Percentiles rank a stretch among this genome's conserved stretches.
Conservation (phyloP, 495 filamentous ascomycete genomes). For the Rostrohypoxylon terebratum region DNA sequence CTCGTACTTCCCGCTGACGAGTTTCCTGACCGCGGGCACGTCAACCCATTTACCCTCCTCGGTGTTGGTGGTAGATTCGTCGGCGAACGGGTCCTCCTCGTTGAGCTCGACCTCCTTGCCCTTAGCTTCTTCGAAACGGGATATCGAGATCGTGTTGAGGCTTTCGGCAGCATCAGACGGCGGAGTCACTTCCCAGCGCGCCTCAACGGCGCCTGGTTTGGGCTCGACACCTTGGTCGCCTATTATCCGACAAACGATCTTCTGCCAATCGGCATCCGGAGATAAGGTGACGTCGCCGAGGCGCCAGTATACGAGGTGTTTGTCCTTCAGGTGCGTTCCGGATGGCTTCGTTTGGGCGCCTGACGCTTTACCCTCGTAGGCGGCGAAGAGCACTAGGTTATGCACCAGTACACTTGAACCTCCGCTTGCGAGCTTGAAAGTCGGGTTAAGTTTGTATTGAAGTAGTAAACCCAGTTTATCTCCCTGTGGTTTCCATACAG, state of each 20-base stretch:
- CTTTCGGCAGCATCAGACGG: conserved; percentile 48
- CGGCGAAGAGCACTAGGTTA: conserved; percentile 84
- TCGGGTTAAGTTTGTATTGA: conserved; percentile 86
- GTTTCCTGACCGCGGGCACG: conserved; percentile 75
- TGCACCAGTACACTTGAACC: conserved; percentile 70
- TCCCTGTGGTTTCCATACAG: conserved; percentile 85
- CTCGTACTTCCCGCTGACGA: conserved; percentile 84
- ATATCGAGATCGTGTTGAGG: conserved; percentile 73
- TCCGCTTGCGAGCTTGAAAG: conserved; percentile 59
- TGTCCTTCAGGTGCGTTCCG: conserved; percentile 86
- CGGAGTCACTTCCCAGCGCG: conserved; percentile 77
- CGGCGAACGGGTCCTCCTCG: conserved; percentile 56
- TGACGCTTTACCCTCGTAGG: conserved; percentile 76
- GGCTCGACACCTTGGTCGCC: conserved; percentile 80
- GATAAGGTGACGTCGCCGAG: conserved; percentile 82
- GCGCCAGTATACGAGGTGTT: conserved; percentile 88
- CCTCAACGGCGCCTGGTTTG: conserved; percentile 80
- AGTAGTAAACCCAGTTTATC: conserved; percentile 85
- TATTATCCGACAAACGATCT: conserved; percentile 81
- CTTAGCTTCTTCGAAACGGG: conserved; percentile 59
- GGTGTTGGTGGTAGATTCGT: conserved; percentile 53
- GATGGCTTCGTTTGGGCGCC: conserved; percentile 78
- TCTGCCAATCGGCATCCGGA: conserved; percentile 63
- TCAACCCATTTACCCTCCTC: conserved; percentile 74
- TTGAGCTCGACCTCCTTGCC: conserved; percentile 50